Base-by-base conservation (phyloP, 345 rosid species). In the Cardiospermum halicacabum region DNA sequence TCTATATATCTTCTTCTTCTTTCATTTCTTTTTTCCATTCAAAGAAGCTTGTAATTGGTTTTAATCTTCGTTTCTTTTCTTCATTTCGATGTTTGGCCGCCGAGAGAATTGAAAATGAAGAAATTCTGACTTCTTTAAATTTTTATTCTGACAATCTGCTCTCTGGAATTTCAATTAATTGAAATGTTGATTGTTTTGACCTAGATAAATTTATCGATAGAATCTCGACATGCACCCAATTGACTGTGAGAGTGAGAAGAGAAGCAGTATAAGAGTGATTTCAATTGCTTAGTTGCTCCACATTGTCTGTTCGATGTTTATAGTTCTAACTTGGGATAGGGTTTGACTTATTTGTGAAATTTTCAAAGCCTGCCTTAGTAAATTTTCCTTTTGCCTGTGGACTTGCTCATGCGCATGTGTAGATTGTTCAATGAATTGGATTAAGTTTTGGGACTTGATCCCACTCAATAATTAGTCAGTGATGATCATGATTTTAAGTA, bases 1-100 rank as follows among this genome's bases (percentile, higher is more conserved):
- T 2, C 22, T 15, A 1, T 39, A 40, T 31, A 50, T 24, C 62
- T 53, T 50, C 65, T n/a, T 28, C 3, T 50, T 56, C 8, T 45
- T 9, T 40, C 51, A 6, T 34, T 30, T 8, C 21, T 42, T 10
- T 26, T n/a, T 21, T 58, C n/a, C n/a, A n/a, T n/a, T n/a, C 30
- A 34, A 34, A 3, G 10, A 34, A 34, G 6, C 10, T 34, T 34
- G 1, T 34, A 34, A 34, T 34, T 34, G 6, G 10, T 34, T 4
- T 34, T 34, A 34, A 34, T 34, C 10, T 49, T 5, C 2, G 8
- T 6, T 40, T 43, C 25, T 59, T 58, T 7, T 16, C 7, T 43
- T 53, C 16, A 4, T 30, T 21, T 21, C 58, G n/a, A n/a, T 55
- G 63, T 64, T 73, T 60, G 69, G 66, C 31, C 56, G 54, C 60